A percentile compares a stretch with the other conserved stretches of the same genome.
Conservation (phyloP, 2,329 filamentous ascomycete genomes). For the Elsinoe australis region DNA sequence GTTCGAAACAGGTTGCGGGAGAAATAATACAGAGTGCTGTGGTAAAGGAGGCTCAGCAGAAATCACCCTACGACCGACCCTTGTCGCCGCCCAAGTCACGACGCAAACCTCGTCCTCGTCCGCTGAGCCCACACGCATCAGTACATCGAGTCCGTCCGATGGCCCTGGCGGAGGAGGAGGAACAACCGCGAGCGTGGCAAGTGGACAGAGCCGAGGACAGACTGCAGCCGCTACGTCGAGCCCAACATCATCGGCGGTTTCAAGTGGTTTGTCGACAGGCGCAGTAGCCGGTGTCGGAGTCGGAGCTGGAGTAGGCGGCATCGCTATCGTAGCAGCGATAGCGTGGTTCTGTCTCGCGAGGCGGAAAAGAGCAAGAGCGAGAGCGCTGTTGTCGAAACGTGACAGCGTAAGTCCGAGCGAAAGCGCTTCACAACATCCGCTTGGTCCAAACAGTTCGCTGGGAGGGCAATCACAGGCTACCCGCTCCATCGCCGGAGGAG, state of each 20-base stretch:
- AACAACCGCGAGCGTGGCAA: neutral
- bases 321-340: neutral
- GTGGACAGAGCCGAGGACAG: neutral
- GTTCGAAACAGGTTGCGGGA: neutral
- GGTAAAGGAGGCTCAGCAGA: constrained; percentile 4
- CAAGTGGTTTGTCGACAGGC: neutral
- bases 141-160: too few species aligned
- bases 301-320: constrained; percentile 3
- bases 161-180: too few species aligned
- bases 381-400: neutral
- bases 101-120: neutral
- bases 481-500: neutral
- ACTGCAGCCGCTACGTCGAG: neutral
- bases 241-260: neutral
- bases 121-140: neutral
- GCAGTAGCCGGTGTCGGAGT: constrained; percentile 13
- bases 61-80: neutral
- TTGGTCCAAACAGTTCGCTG: constrained; percentile 2
- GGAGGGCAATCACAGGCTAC: too few species aligned
- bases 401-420: constrained; percentile 11
- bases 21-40: constrained; percentile 10
- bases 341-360: neutral
- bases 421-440: constrained; percentile 3
- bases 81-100: neutral
- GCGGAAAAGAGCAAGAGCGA: neutral